Evolutionary conservation across 2,329 filamentous ascomycete species (phyloP).

Genomic region (Penicillium hordei): DNA sequence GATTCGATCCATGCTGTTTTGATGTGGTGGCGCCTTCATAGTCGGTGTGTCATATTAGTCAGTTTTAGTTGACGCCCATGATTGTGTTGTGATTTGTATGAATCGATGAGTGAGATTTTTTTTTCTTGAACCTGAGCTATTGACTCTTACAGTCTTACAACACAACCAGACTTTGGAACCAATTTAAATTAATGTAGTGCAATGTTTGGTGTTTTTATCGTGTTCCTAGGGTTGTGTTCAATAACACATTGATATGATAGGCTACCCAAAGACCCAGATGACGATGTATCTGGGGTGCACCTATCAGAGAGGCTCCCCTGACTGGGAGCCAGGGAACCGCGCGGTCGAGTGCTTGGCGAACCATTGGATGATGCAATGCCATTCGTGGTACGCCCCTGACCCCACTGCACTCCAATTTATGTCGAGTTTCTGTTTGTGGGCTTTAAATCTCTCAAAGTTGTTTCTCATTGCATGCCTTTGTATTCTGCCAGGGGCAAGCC

Average conservation of each 20-base stretch:
- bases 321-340: constrained; percentile 2
- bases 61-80: not conserved
- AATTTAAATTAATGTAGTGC: not conserved
- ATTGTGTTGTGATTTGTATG: not conserved
- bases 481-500: constrained; percentile 8
- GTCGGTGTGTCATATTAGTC: constrained; percentile 7
- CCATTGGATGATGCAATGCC: not conserved
- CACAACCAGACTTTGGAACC: not conserved
- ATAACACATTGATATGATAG: not conserved
- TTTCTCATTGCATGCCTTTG: not conserved
- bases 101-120: not conserved
- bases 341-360: not conserved
- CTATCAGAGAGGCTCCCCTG: constrained; percentile 7
- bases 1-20: not conserved
- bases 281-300: not conserved
- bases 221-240: constrained; percentile 3
- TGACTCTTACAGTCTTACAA: not conserved
- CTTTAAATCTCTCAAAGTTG: not conserved
- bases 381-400: not conserved
- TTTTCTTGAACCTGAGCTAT: not conserved
- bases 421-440: not conserved
- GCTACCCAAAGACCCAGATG: not conserved
- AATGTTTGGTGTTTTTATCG: constrained; percentile 1
- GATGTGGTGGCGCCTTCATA: constrained; percentile 2
- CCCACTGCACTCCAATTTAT: not conserved